Percentiles rank a stretch among this genome's conserved stretches.
Evolutionary conservation across 1,139 yeast genomes (phyloP).

Genomic region (Geotrichum candidum): DNA sequence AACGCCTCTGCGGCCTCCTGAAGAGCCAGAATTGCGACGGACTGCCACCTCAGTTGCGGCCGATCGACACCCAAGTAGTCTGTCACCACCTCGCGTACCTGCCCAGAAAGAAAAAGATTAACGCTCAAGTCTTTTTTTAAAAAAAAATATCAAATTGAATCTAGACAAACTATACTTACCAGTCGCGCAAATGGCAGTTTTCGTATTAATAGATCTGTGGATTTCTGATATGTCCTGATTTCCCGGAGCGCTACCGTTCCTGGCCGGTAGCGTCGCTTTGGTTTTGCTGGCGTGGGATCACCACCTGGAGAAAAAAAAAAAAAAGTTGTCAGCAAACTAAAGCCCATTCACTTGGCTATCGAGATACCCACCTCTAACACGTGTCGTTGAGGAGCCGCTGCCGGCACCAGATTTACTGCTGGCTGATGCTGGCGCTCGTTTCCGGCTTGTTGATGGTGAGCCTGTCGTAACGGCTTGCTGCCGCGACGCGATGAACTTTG

Average conservation of each 20-base stretch:
- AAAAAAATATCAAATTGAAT: not conserved
- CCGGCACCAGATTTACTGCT: not conserved
- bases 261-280: slow-evolving; percentile 55
- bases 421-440: not conserved
- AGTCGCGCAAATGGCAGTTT: slow-evolving; percentile 90
- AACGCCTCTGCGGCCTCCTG: slow-evolving; percentile 94
- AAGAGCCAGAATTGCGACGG: slow-evolving; percentile 77
- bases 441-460: not conserved
- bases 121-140: not conserved
- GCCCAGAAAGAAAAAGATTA: not conserved
- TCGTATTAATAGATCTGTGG: slow-evolving; percentile 69
- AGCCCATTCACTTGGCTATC: not conserved
- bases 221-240: slow-evolving; percentile 69
- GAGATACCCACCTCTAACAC: not conserved
- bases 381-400: not conserved
- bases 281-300: slow-evolving; percentile 21
- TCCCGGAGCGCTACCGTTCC: slow-evolving; percentile 75
- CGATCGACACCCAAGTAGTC: slow-evolving; percentile 49
- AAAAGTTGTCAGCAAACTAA: not conserved
- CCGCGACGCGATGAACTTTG: slow-evolving; percentile 13
- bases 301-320: slow-evolving; percentile 19
- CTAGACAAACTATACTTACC: slow-evolving; percentile 20
- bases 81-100: slow-evolving; percentile 70
- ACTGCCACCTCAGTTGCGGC: slow-evolving; percentile 73
- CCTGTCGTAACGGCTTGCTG: not conserved